These are phyloP conservation scores for Pythium chondricola DNA, from an alignment of 352 stramenopile species.

Conservation along the genomic window DNA sequence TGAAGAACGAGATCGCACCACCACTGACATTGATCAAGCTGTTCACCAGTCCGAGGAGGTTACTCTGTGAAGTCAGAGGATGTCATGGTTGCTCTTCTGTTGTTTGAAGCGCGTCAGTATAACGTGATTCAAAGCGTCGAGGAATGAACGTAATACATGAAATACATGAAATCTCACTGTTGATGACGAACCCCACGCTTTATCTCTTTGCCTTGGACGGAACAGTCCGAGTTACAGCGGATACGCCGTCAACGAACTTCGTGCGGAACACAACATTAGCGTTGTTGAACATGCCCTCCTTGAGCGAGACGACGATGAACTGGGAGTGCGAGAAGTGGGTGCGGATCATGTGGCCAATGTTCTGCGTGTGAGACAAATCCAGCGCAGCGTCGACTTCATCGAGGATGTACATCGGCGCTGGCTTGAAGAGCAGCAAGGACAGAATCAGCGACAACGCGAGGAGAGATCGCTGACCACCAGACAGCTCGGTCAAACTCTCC, in stretches of 20 bases:
- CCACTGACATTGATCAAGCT: too few relatives aligned
- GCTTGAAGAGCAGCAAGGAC: conserved; percentile 98
- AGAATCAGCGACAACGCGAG: conserved; percentile 98
- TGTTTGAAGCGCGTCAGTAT: too few relatives aligned
- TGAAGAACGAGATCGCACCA: too few relatives aligned
- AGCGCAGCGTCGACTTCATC: conserved; percentile 99
- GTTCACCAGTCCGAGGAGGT: too few relatives aligned
- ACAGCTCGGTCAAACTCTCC: conserved; percentile 98
- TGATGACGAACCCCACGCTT: neutral
- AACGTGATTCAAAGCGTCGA: too few relatives aligned
- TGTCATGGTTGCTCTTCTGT: too few relatives aligned
- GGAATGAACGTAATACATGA: too few relatives aligned
- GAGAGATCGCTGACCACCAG: conserved; percentile 98
- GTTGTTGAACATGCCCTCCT: conserved; percentile 99
- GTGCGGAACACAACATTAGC: conserved; percentile 99
- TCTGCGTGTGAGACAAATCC: conserved; percentile 99
- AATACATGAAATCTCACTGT: neutral
- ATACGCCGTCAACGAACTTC: conserved; percentile 99
- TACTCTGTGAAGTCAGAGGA: too few relatives aligned
- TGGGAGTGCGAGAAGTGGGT: conserved; percentile 99
- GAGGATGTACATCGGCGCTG: conserved; percentile 99
- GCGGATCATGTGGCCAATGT: conserved; percentile 99
- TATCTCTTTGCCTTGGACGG: conserved; percentile 55
- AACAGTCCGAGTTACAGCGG: conserved; percentile 95
- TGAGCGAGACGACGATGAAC: conserved; percentile 99